Evolutionary conservation across 331 rosid species (phyloP), one percentile per base, ranked within the genome.

Genomic region (Acacia concinna): DNA sequence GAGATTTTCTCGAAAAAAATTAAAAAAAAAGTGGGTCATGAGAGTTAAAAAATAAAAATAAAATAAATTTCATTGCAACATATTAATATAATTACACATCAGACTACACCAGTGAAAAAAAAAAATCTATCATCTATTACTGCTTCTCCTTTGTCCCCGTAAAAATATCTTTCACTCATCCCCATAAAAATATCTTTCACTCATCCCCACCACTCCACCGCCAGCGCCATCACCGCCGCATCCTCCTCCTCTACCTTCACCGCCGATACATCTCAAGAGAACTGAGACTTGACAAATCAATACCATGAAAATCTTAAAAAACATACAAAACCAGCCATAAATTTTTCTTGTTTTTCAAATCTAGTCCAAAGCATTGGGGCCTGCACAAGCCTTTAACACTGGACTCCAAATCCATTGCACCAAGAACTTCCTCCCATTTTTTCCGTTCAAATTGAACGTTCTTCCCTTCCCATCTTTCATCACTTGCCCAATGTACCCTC

Each of bases 371-470:
- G 84, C 97, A 89, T 85, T 85, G 4, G 75, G 75, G 18, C 75
- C 75, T 28, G 75, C 17, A 47, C 75, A 71, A 46, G 75, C 75
- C 84, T 89, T 77, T 67, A 79, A 80, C 32, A 85, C 76, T 31
- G 91, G 93, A 64, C 81, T 82, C 93, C 93, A 89, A 5, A 89
- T 76, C 93, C 93, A 87, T 23, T 89, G 93, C 31, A 89, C 88
- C 71, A 89, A 4, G 47, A 89, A 89, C 69, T 66, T 89, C 74
- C 93, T 87, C 15, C 91, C 87, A 30, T 69, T 84, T 32, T 74
- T 83, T 14, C 93, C 93, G 49, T 89, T 85, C 56, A 87, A 70
- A 75, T 87, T 89, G 23, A 76, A 89, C 15, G 87, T 89, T 60
- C 74, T 80, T 49, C 91, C 93, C 82, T 84, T 67, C 1, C 49